Percentiles rank a stretch among this genome's conserved stretches.
phyloP scores from a whole-genome alignment of 495 filamentous ascomycete genomes.

The Hypomontagnella submonticulosa region DNA sequence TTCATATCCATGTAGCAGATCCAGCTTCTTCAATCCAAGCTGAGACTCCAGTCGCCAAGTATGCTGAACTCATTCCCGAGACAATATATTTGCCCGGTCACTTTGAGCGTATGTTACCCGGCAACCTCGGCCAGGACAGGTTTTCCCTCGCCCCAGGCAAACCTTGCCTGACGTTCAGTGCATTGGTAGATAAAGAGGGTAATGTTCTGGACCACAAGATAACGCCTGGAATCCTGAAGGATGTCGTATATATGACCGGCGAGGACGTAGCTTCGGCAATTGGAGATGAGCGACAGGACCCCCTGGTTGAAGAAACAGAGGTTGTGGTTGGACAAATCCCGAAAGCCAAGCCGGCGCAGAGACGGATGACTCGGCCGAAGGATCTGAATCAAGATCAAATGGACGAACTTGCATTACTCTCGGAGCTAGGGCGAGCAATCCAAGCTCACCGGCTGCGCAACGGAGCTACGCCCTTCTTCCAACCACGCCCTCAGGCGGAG shows the following conservation, averaged over 20 bases:
- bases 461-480: constrained; percentile 53
- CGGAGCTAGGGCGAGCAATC: constrained; percentile 50
- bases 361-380: constrained; percentile 49
- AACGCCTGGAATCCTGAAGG: constrained; percentile 72
- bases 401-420: constrained; percentile 49
- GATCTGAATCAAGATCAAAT: constrained; percentile 49
- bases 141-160: constrained; percentile 76
- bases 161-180: constrained; percentile 85
- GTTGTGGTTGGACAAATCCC: constrained; percentile 50
- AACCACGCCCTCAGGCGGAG: constrained; percentile 46
- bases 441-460: constrained; percentile 49
- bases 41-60: constrained; percentile 66
- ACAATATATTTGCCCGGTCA: constrained; percentile 82
- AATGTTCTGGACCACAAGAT: constrained; percentile 76
- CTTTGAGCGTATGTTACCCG: constrained; percentile 78
- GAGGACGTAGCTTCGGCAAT: constrained; percentile 63
- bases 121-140: constrained; percentile 61
- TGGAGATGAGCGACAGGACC: constrained; percentile 47
- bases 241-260: constrained; percentile 80
- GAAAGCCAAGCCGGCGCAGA: constrained; percentile 30
- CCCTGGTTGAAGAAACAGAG: constrained; percentile 12
- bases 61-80: constrained; percentile 71
- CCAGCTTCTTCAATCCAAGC: constrained; percentile 82
- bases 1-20: constrained; percentile 93
- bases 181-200: constrained; percentile 70